A percentile compares a stretch with the other conserved stretches of the same genome.
These are phyloP conservation scores for Aspergillus ruber DNA, from an alignment of 2,329 filamentous ascomycete genomes.

Conservation along the genomic window DNA sequence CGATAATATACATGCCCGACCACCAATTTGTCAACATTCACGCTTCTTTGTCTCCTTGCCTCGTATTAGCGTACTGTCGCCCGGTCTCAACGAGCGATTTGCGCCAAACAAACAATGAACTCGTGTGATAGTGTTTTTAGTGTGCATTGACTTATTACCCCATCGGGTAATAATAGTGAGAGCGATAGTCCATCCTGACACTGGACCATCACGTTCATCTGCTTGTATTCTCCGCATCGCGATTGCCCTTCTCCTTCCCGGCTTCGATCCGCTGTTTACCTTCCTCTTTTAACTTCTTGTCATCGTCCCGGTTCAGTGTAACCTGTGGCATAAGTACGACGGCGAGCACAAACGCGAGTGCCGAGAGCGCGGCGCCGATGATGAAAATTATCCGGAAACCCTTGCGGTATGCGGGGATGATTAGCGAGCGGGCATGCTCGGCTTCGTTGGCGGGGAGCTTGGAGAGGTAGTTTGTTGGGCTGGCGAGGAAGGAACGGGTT, in stretches of 20 bases:
- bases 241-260: constrained; percentile 7
- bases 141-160: too few relatives aligned
- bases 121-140: too few relatives aligned
- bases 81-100: too few relatives aligned
- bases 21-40: too few relatives aligned
- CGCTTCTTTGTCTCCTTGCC: too few relatives aligned
- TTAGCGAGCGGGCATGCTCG: constrained; percentile 18
- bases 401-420: constrained; percentile 31
- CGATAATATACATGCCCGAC: too few relatives aligned
- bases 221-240: constrained; percentile 8
- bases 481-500: constrained; percentile 22
- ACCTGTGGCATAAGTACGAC: constrained; percentile 34
- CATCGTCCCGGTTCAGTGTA: constrained; percentile 20
- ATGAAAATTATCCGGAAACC: constrained; percentile 38
- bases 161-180: too few relatives aligned
- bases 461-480: constrained; percentile 24
- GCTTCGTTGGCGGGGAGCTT: constrained; percentile 17
- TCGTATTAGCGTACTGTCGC: too few relatives aligned
- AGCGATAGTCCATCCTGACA: too few relatives aligned
- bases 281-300: constrained; percentile 25
- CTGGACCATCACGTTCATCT: neutral
- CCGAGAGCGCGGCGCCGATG: constrained; percentile 30
- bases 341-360: constrained; percentile 28
- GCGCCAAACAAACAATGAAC: too few relatives aligned
- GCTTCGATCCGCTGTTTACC: constrained; percentile 13